Base-by-base conservation (phyloP, 2,329 filamentous ascomycete genomes). In the Cytospora chrysosperma region DNA sequence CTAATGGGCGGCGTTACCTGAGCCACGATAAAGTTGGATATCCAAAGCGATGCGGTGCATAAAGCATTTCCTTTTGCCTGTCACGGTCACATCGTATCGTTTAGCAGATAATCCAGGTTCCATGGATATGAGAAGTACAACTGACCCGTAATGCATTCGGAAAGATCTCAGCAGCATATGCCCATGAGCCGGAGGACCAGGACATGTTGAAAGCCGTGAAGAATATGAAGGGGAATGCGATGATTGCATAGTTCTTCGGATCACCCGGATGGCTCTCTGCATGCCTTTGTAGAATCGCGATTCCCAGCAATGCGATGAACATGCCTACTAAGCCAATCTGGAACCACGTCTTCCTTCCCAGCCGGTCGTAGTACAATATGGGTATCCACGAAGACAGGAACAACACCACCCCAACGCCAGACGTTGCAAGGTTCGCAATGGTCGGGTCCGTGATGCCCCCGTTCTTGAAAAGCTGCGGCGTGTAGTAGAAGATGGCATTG, bases 371-470 rank as follows among this genome's bases (percentile, higher is more conserved):
- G 53, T 69, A 72, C 47, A 73, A 67, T 53, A 73, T 70, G 1
- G 72, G 72, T 43, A 73, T 70, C 71, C 70, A 73, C 4, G 71
- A 68, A 27, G 68, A 71, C 19, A 73, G 56, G 40, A 73, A 73
- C 10, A 73, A 59, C 10, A 71, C 70, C 17, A 73, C 67, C 17
- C 72, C 71, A 17, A 73, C 64, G 12, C 71, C 71, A 3, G 69
- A 70, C 8, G 71, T 73, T 5, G 71, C 71, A 56, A 73, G 54
- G 28, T 73, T 73, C 4, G 71, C 70, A 26, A 69, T 67, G 27
- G 66, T 70, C 5, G 72, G 69, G 47, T 78, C 78, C 19, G 72
- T 74, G 69, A 92, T 81, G 26, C 89, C 89, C 1, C 91, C 79
- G 68, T 71, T 71, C 56, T 69, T 69, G 57, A 71, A 71, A 6